Evolutionary conservation across 2,329 filamentous ascomycete species (phyloP).

Genomic region (Penicillium sclerotigenum): DNA sequence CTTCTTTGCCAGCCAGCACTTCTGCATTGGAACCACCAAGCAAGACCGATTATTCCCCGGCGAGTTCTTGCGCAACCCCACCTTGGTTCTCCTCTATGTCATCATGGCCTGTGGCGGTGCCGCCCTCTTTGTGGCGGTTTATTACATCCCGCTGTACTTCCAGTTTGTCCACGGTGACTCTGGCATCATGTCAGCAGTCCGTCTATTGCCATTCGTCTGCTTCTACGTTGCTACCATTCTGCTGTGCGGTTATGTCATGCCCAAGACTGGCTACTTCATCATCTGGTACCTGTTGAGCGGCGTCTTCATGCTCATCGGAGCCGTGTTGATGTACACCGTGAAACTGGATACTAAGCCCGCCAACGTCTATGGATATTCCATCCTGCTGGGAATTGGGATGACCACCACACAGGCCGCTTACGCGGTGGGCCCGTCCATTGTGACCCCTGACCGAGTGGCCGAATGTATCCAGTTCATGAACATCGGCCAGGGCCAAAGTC

Average conservation of each 20-base stretch:
- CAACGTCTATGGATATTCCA: neutral
- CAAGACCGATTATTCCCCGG: neutral
- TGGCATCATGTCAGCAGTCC: neutral
- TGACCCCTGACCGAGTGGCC: neutral
- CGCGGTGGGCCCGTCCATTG: neutral
- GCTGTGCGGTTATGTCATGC: neutral
- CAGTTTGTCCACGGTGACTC: neutral
- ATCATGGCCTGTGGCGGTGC: neutral
- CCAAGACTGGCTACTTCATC: neutral
- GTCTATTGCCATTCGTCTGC: neutral
- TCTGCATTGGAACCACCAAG: neutral
- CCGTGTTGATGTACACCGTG: neutral
- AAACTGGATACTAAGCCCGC: neutral
- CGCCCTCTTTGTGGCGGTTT: neutral
- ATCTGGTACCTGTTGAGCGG: neutral
- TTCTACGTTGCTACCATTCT: neutral
- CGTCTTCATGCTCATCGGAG: neutral
- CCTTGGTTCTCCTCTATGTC: neutral
- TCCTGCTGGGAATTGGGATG: neutral
- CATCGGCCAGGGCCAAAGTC: slow-evolving; percentile 8
- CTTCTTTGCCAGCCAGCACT: neutral
- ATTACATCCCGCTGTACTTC: neutral
- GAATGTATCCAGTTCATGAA: slow-evolving; percentile 8
- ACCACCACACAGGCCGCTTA: neutral
- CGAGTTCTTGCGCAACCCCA: neutral